Evolutionary conservation across 176 grass and related monocot species (phyloP), one percentile per base, ranked within the genome.

Genomic region (Oropetium thomaeum): DNA sequence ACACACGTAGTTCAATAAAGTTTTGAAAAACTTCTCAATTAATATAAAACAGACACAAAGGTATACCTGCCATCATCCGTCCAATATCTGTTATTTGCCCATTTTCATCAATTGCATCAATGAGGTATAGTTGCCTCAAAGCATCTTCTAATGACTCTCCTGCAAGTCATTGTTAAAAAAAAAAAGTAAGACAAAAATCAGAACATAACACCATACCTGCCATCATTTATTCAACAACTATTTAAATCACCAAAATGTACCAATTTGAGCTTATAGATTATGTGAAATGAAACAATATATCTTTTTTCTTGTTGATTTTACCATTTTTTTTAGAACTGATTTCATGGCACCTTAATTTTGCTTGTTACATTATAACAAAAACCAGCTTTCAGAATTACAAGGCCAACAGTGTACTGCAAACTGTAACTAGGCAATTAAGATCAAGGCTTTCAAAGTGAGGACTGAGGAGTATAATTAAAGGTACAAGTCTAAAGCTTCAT

Each of bases 101-200:
- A 67, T 89, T 91, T 83, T 93, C 90, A 91, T 93, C 94, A 70
- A 97, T 97, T 89, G 90, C 94, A 74, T 97, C 90, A 62, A 97
- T 93, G 43, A 97, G 90, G 58, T 91, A 93, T 77, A 97, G 80
- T 73, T 97, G 94, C 79, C 94, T 89, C 74, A 97, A 84, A 70
- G 94, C 94, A 93, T 97, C 94, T 89, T 93, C 94, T 69, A 97
- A 78, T 55, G 90, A 97, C 89, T 97, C 94, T 79, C 88, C 94
- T 93, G 87, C 53, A 74, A 52, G 75, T 77, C 35, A 85, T 79
- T 54, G 8, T 16, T 74, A 43, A 59, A 54, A 57, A 73, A 54
- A 57, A 73, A 44, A 74, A 60, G 30, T 1, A n/a, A 71, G 27
- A 54, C 16, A 81, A 4, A 58, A 49, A n/a, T 4, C 27, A 86